Evolutionary conservation across 257 asterid species (phyloP), one percentile per base, ranked within the genome.

Genomic region (Craterostigma plantagineum): DNA sequence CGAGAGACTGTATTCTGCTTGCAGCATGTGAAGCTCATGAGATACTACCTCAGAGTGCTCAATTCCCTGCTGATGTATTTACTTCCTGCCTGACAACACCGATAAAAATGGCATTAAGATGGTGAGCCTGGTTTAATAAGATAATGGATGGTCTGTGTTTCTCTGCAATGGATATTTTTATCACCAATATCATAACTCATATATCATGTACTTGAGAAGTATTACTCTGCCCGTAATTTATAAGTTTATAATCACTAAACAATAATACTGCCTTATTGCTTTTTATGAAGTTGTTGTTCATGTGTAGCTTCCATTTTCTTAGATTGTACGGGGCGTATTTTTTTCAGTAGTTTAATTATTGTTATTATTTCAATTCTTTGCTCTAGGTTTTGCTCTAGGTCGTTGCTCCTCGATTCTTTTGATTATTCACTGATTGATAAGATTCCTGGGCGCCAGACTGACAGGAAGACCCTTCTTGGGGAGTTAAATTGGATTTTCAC

Each of bases 391-490:
- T 72, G 87, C 67, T 68, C 81, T 35, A 91, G 95, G 18, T 90
- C 99, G 14, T 66, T 90, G 59, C 92, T 83, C 57, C 86, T 64
- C 1, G 94, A 90, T 70, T 72, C 91, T 33, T 75, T 90, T 56
- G 78, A 83, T 62, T 57, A 90, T 68, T 72, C 94, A 12, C 71
- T 90, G 46, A 79, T 90, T 51, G 99, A 90, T 76, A 72, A 63
- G 66, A 83, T 90, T 69, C 99, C 99, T 58, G 99, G 99, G 42
- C 99, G 96, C 59, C 99, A 90, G 66, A 83, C 94, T 45, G 99
- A 90, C 63, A 72, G 99, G 52, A 90, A 83, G 73, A 83, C 96
- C 39, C 96, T 83, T 63, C 94, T 90, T 34, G 99, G 99, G 46
- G 99, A 90, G 64, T 62, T 90, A 78, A 90, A 90, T 70, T 90